phyloP scores from a whole-genome alignment of 2,329 filamentous ascomycete species.

The Hypoxylon sp. region DNA sequence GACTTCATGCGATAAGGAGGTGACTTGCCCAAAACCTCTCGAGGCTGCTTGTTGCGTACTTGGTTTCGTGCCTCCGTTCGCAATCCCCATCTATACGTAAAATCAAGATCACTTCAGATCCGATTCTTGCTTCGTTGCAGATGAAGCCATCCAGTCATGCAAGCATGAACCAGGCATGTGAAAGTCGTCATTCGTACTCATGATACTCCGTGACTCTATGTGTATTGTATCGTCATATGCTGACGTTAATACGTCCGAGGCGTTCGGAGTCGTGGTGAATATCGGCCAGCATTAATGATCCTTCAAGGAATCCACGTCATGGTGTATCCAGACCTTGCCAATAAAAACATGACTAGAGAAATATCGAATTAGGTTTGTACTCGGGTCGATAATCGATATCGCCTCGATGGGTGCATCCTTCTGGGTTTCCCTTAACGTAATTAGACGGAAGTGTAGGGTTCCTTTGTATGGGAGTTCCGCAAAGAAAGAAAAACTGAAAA shows the following conservation, averaged over 20 bases:
- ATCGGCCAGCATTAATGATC: constrained; percentile 26
- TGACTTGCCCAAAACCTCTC: constrained; percentile 26
- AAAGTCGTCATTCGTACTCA: constrained; percentile 52
- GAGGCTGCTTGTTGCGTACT: constrained; percentile 34
- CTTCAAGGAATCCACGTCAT: constrained; percentile 36
- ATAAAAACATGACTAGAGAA: constrained; percentile 19
- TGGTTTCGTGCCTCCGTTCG: constrained; percentile 25
- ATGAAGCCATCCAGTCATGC: constrained; percentile 32
- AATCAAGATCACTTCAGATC: constrained; percentile 28
- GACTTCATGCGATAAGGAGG: constrained; percentile 25
- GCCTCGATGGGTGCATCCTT: constrained; percentile 18
- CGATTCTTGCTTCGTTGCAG: constrained; percentile 28
- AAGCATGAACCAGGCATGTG: constrained; percentile 36
- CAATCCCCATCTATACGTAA: constrained; percentile 39
- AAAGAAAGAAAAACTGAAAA: constrained; percentile 42
- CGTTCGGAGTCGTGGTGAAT: constrained; percentile 32
- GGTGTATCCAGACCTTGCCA: constrained; percentile 45
- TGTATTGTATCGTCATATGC: constrained; percentile 43
- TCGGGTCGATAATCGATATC: constrained; percentile 23
- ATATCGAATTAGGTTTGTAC: constrained; percentile 27
- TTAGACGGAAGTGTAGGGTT: constrained; percentile 43
- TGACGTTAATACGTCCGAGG: constrained; percentile 41
- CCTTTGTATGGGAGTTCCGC: constrained; percentile 30
- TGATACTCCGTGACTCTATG: constrained; percentile 52
- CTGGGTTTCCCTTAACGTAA: constrained; percentile 35